Conservation (phyloP, 257 asterid genomes). For the Fraxinus americana region DNA sequence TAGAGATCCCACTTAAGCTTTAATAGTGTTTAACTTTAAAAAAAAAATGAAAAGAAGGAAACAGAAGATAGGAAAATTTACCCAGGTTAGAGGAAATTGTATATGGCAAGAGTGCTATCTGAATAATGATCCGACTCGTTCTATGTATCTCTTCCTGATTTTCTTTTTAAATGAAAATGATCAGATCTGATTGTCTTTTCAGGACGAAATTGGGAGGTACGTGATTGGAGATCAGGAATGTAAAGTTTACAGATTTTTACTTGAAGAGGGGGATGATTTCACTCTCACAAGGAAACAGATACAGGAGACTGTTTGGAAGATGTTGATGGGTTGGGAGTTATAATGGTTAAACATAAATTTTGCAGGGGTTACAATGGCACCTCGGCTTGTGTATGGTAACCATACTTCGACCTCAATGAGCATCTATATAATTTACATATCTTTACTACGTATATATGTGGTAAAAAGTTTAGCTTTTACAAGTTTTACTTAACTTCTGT, state of each 20-base stretch:
- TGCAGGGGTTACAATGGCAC: not conserved
- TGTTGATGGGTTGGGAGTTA: slow-evolving; percentile 81
- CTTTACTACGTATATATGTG: not conserved
- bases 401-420: not conserved
- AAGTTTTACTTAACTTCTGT: not conserved
- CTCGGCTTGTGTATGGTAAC: not conserved
- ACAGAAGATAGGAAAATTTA: too few species aligned
- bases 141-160: not conserved
- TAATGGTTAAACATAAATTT: not conserved
- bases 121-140: not conserved
- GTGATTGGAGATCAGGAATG: slow-evolving; percentile 74
- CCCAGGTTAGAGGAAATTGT: not conserved
- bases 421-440: slow-evolving; percentile 15
- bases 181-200: slow-evolving; percentile 23
- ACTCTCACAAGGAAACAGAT: slow-evolving; percentile 52
- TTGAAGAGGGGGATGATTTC: slow-evolving; percentile 72
- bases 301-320: slow-evolving; percentile 80
- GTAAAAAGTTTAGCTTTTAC: slow-evolving; percentile 10
- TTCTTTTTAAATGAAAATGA: not conserved
- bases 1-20: too few species aligned
- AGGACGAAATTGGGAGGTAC: slow-evolving; percentile 82
- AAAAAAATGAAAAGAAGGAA: too few species aligned
- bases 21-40: too few species aligned
- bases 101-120: not conserved
- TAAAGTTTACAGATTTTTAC: slow-evolving; percentile 81